phyloP scores from a whole-genome alignment of 768 basidiomycete species.

The Candolleomyces eurysporus region DNA sequence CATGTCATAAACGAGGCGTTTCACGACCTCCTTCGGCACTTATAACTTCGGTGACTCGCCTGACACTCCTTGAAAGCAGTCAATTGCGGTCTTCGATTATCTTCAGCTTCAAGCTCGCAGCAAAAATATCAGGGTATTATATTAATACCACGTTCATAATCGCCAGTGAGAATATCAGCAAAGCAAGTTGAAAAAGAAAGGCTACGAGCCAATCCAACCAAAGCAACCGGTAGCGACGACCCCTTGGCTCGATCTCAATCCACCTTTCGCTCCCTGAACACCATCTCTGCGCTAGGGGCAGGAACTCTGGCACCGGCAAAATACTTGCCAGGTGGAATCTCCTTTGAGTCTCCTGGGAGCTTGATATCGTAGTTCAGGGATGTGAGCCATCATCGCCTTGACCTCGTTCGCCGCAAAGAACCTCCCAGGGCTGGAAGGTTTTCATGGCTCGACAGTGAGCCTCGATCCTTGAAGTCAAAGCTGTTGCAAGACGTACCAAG shows the following conservation, averaged over 20 bases:
- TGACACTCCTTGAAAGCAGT: not conserved
- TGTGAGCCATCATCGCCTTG: constrained; percentile 41
- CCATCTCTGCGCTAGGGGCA: constrained; percentile 5
- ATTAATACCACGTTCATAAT: no score
- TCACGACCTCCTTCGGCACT: not conserved
- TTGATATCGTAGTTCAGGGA: constrained; percentile 37
- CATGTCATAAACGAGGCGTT: not conserved
- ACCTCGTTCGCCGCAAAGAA: constrained; percentile 42
- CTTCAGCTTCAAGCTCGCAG: no score
- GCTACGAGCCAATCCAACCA: no score
- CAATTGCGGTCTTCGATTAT: no score
- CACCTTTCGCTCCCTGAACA: constrained; percentile 13
- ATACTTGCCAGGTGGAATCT: not conserved
- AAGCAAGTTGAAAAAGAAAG: no score
- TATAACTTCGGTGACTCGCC: constrained; percentile 39
- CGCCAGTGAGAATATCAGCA: no score
- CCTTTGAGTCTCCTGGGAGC: constrained; percentile 10
- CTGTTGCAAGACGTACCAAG: constrained; percentile 17
- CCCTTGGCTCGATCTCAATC: not conserved
- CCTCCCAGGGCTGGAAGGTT: constrained; percentile 26
- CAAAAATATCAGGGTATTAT: no score
- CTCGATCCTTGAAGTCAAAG: not conserved
- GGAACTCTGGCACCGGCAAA: not conserved
- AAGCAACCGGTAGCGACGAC: no score
- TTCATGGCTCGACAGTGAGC: no score